Conservation (phyloP, 441 rosid genomes). For the Bruguiera hainesii region DNA sequence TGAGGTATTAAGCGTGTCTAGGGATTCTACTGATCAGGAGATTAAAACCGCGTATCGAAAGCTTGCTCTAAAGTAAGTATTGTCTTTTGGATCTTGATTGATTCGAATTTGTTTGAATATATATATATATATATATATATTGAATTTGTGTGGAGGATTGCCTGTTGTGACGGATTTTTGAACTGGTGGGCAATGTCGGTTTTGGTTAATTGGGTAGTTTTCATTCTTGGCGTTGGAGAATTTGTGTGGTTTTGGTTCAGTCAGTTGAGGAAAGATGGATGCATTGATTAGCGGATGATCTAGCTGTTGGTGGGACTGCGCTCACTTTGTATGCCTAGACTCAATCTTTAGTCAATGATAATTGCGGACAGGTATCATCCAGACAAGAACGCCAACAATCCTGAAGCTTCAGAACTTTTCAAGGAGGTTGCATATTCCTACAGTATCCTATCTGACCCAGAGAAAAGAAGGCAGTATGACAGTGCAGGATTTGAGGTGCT, state of each 20-base stretch:
- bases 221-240: slow-evolving; percentile 1
- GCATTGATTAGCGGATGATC: too few relatives aligned
- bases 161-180: neutral
- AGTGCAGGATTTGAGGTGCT: slow-evolving; percentile 91
- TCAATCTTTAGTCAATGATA: slow-evolving; percentile 9
- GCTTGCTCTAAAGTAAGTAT: slow-evolving; percentile 86
- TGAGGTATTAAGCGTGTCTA: slow-evolving; percentile 79
- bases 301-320: neutral
- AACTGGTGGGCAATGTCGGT: slow-evolving; percentile 6
- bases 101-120: too few relatives aligned
- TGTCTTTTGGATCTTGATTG: neutral
- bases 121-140: too few relatives aligned
- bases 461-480: slow-evolving; percentile 95
- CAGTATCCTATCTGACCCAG: slow-evolving; percentile 94
- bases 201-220: neutral
- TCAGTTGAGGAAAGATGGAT: neutral
- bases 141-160: neutral
- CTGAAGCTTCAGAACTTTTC: slow-evolving; percentile 92
- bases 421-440: slow-evolving; percentile 98
- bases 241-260: slow-evolving; percentile 4
- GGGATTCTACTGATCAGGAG: slow-evolving; percentile 85
- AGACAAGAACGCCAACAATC: slow-evolving; percentile 87
- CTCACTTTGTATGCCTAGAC: neutral
- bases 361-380: slow-evolving; percentile 78
- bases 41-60: slow-evolving; percentile 92